phyloP scores from a whole-genome alignment of 2,329 filamentous ascomycete genomes.

The Hortaea werneckii region DNA sequence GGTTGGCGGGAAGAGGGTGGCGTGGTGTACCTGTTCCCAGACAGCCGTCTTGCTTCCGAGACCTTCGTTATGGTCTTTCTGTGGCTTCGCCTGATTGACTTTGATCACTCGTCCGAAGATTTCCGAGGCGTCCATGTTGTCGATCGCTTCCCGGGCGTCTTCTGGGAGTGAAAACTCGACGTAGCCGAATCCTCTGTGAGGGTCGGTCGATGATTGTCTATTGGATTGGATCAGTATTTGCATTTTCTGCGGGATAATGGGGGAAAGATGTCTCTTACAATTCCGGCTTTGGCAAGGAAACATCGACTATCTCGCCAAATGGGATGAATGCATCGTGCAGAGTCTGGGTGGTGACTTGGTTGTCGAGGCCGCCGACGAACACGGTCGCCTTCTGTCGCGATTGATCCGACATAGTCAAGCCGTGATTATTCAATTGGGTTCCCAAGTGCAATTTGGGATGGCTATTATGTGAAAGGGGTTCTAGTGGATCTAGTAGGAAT shows the following conservation, averaged over 20 bases:
- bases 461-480: neutral
- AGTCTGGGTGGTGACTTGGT: constrained; percentile 61
- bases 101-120: constrained; percentile 87
- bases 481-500: too few species aligned
- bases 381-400: constrained; percentile 74
- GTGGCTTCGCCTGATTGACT: constrained; percentile 82
- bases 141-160: constrained; percentile 89
- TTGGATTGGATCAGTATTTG: constrained; percentile 1
- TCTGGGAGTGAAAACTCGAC: constrained; percentile 81
- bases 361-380: constrained; percentile 81
- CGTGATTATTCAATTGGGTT: neutral
- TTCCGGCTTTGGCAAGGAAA: constrained; percentile 82
- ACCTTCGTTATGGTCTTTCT: constrained; percentile 79
- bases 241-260: neutral
- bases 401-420: constrained; percentile 60
- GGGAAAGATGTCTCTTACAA: constrained; percentile 30
- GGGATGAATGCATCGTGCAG: constrained; percentile 89
- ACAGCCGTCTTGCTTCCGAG: constrained; percentile 87
- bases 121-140: constrained; percentile 98
- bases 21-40: constrained; percentile 74
- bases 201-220: constrained; percentile 57
- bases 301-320: constrained; percentile 89
- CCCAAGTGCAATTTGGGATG: neutral
- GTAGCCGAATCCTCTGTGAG: constrained; percentile 89
- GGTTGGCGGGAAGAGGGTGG: too few species aligned